phyloP scores from a whole-genome alignment of 805 yeast species.

The Kregervanrija fluxuum region DNA sequence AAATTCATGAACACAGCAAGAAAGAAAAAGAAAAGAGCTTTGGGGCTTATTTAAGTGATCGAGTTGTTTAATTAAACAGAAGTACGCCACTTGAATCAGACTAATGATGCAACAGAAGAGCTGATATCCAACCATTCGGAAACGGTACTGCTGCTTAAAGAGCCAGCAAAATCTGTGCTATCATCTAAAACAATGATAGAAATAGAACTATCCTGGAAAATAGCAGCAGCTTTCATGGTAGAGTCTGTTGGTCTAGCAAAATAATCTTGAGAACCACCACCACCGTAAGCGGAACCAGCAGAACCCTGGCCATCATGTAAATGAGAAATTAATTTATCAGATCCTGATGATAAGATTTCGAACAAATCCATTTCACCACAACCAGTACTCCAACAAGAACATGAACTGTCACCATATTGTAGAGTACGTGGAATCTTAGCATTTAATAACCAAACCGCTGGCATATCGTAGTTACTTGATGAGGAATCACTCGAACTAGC shows the following conservation, averaged over 20 bases:
- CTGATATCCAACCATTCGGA: conserved; percentile 45
- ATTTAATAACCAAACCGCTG: conserved; percentile 77
- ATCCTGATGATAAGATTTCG: conserved; percentile 77
- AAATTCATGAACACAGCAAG: no score
- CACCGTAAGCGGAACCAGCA: conserved; percentile 36
- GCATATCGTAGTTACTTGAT: conserved; percentile 61
- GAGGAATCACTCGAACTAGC: conserved; percentile 34
- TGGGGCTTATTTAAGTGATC: no score
- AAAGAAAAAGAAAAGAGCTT: no score
- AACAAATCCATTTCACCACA: conserved; percentile 97
- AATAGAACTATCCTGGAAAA: conserved; percentile 57
- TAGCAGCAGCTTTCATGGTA: conserved; percentile 83
- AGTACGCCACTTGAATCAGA: background rate
- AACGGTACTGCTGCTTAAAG: conserved; percentile 53
- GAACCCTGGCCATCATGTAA: conserved; percentile 80
- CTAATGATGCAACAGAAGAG: conserved; percentile 39
- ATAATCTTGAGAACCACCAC: conserved; percentile 89
- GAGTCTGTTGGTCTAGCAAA: conserved; percentile 75
- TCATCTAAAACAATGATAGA: conserved; percentile 57
- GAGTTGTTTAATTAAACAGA: no score
- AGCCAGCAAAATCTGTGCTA: conserved; percentile 38
- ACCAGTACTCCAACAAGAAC: conserved; percentile 96
- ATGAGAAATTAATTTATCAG: conserved; percentile 67
- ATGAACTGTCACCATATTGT: conserved; percentile 78
- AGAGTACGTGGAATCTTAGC: conserved; percentile 83